Evolutionary conservation across 306 rosid genomes (phyloP).

Genomic region (Medicago ruthenica): DNA sequence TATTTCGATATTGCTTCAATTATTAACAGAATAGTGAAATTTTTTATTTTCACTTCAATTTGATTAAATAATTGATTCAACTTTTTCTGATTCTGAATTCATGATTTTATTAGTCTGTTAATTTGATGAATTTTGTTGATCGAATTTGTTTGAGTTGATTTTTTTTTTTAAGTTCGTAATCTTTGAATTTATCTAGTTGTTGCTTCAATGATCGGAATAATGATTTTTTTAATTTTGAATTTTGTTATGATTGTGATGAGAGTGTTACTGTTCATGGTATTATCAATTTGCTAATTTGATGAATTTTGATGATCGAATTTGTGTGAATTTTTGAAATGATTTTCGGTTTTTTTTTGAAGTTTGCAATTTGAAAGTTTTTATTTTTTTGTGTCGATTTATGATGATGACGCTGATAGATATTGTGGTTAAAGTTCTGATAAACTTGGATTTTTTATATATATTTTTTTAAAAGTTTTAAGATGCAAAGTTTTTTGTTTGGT

Average conservation of each 20-base stretch:
- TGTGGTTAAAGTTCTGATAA: slow-evolving; percentile 4
- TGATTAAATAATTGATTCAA: neutral
- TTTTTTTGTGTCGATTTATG: neutral
- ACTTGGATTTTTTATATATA: neutral
- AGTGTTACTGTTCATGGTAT: neutral
- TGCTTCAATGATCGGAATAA: neutral
- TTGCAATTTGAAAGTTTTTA: slow-evolving; percentile 13
- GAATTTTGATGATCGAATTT: neutral
- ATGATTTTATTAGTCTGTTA: slow-evolving; percentile 25
- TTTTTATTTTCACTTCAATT: neutral
- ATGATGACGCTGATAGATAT: slow-evolving; percentile 5
- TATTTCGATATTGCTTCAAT: neutral
- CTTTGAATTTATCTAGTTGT: neutral
- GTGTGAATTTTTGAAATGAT: neutral
- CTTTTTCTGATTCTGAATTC: neutral
- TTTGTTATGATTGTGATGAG: neutral
- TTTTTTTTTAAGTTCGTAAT: neutral
- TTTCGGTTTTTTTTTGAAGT: neutral
- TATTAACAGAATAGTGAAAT: neutral
- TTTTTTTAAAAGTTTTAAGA: neutral
- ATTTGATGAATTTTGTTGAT: slow-evolving; percentile 17
- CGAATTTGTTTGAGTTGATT: neutral
- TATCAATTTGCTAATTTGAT: slow-evolving; percentile 20
- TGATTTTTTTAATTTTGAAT: neutral
- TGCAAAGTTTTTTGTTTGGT: neutral